Base-by-base conservation (phyloP, 2,329 filamentous ascomycete genomes). In the Drechmeria coniospora region DNA sequence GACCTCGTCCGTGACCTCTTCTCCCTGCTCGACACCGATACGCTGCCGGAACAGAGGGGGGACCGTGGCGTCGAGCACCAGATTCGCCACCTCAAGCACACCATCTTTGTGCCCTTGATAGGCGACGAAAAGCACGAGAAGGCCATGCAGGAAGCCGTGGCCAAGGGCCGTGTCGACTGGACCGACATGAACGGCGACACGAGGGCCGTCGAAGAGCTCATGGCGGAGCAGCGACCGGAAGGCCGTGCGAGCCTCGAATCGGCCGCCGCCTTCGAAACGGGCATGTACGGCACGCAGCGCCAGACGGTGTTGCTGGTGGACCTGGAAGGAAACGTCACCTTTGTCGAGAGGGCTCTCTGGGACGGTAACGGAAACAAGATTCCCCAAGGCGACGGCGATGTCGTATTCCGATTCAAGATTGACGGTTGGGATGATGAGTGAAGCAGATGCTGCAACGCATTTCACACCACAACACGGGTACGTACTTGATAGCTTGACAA, bases 231-330 rank as follows among this genome's bases (percentile, higher is more conserved):
- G 26, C 48, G 50, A 15, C 57, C 59, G 2, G 56, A 58, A 11
- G 42, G 50, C 6, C 41, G 43, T 18, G 45, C 36, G 30, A 46
- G 32, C 15, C 28, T 22, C 6, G 29, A 26, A 15, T 32, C 35
- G 0, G 34, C 37, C 11, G 57, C 49, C 23, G 57, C 57, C 2
- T 72, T 69, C 37, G 63, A 66, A 43, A 66, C 60, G 5, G 72
- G 72, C 2, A 53, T 72, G 36, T 77, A 77, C 39, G 72, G 72
- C 4, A 77, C 72, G 5, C 72, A 77, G 49, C 53, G 72, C 21
- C 72, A 77, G 51, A 76, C 71, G 0, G 52, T 75, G 10, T 48
- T 77, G 10, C 49, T 75, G 24, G 64, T 76, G 6, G 69, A 74
- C 38, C 72, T 66, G 65, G 58, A 74, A 3, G 72, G 72, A 3